Evolutionary conservation across 441 rosid genomes (phyloP).

Genomic region (Erodium chrysanthum): DNA sequence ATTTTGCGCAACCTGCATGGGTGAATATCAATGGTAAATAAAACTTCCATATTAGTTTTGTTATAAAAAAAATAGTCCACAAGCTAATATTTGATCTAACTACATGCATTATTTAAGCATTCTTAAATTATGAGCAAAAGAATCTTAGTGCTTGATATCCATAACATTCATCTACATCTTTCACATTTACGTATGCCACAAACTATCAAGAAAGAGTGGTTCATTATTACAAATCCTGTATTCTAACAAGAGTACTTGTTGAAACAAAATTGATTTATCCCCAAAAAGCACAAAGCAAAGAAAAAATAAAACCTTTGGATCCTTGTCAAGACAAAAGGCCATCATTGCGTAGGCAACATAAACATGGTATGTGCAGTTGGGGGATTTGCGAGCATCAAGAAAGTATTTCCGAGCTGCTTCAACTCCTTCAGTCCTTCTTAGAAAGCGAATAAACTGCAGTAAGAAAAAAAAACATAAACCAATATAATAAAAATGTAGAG

Average conservation of each 20-base stretch:
- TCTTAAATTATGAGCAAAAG: background rate
- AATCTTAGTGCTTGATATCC: background rate
- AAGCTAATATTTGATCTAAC: background rate
- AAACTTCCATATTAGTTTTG: background rate
- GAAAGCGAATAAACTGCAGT: conserved; percentile 75
- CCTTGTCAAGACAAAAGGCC: conserved; percentile 92
- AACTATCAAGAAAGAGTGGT: background rate
- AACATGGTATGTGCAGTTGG: conserved; percentile 78
- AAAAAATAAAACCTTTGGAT: conserved; percentile 57
- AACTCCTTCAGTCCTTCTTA: conserved; percentile 84
- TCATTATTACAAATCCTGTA: background rate
- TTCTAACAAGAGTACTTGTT: background rate
- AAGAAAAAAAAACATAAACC: conserved; percentile 11
- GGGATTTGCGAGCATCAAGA: conserved; percentile 78
- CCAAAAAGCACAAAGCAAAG: conserved; percentile 2
- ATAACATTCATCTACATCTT: background rate
- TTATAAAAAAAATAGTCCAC: background rate
- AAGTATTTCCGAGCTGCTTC: conserved; percentile 97
- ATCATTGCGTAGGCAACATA: conserved; percentile 86
- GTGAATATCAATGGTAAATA: conserved; percentile 15
- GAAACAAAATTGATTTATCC: background rate
- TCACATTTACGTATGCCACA: background rate
- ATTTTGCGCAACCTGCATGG: conserved; percentile 72
- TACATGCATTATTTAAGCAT: background rate
- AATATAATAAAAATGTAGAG: background rate